Evolutionary conservation across 2,329 filamentous ascomycete species (phyloP).

Genomic region (Macrophomina tecta): DNA sequence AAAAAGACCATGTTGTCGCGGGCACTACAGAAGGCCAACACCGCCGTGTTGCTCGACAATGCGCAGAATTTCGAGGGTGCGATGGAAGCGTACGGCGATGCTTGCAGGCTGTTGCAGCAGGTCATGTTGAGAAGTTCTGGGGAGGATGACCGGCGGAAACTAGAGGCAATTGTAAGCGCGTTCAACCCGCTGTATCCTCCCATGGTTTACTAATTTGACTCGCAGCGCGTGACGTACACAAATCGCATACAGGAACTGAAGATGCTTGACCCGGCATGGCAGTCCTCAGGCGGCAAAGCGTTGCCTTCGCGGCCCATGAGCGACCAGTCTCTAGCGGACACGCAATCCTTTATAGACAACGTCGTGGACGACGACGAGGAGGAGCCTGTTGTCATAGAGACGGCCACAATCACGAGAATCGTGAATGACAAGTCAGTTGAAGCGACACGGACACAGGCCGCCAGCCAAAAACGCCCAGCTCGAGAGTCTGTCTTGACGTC

Average conservation of each 20-base stretch:
- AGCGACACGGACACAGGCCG: constrained; percentile 28
- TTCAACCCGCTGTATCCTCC: constrained; percentile 4
- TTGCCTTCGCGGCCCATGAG: constrained; percentile 75
- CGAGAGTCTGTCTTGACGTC: constrained; percentile 49
- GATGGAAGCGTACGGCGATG: constrained; percentile 87
- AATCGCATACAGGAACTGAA: constrained; percentile 87
- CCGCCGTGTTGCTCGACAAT: constrained; percentile 93
- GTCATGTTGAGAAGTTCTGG: constrained; percentile 85
- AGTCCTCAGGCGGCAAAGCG: constrained; percentile 67
- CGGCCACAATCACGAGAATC: constrained; percentile 60
- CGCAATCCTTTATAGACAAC: constrained; percentile 41
- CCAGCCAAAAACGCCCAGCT: constrained; percentile 12
- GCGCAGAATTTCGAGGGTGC: constrained; percentile 93
- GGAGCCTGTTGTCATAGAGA: constrained; percentile 55
- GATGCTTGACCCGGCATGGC: constrained; percentile 66
- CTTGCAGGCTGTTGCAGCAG: constrained; percentile 84
- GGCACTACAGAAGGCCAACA: constrained; percentile 93
- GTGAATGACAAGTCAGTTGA: constrained; percentile 49
- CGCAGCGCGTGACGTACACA: constrained; percentile 84
- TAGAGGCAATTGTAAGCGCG: constrained; percentile 85
- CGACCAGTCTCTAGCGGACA: constrained; percentile 56
- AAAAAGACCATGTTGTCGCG: constrained; percentile 97
- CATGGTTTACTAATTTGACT: not conserved
- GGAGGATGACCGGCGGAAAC: constrained; percentile 85
- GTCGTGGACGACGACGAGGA: constrained; percentile 43